phyloP scores from a whole-genome alignment of 495 filamentous ascomycete genomes.

The Entonaema liquescens region DNA sequence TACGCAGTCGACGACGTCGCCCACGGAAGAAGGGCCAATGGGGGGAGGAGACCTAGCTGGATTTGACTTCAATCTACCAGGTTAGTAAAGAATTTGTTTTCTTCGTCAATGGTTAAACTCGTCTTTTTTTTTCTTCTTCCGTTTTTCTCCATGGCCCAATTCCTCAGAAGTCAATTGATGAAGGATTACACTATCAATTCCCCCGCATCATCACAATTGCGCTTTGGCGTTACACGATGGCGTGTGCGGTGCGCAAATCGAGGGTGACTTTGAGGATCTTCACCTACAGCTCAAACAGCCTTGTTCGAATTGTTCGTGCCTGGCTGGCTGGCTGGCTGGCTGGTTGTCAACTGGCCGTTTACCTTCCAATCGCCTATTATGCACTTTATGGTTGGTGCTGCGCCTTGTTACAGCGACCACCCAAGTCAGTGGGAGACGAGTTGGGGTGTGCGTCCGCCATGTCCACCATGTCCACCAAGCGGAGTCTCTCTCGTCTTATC shows the following conservation, averaged over 20 bases:
- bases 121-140: conserved; percentile 11
- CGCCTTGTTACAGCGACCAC: conserved; percentile 21
- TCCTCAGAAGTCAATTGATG: conserved; percentile 20
- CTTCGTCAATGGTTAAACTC: conserved; percentile 27
- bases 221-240: conserved; percentile 36
- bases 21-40: conserved; percentile 47
- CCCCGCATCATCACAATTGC: conserved; percentile 37
- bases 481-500: conserved; percentile 36
- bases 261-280: conserved; percentile 10
- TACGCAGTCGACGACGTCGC: conserved; percentile 45
- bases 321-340: too few species aligned
- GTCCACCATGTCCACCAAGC: conserved; percentile 25
- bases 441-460: not conserved
- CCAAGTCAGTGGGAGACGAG: conserved; percentile 18
- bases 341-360: not conserved
- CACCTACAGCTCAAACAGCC: conserved; percentile 17
- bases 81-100: conserved; percentile 40
- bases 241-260: conserved; percentile 6
- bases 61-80: conserved; percentile 48
- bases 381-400: conserved; percentile 14
- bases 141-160: not conserved
- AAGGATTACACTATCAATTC: conserved; percentile 14
- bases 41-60: conserved; percentile 48
- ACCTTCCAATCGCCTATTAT: conserved; percentile 25
- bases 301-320: conserved; percentile 23